These are phyloP conservation scores for Chalciporus chontae DNA, from an alignment of 768 basidiomycete species.

Conservation along the genomic window DNA sequence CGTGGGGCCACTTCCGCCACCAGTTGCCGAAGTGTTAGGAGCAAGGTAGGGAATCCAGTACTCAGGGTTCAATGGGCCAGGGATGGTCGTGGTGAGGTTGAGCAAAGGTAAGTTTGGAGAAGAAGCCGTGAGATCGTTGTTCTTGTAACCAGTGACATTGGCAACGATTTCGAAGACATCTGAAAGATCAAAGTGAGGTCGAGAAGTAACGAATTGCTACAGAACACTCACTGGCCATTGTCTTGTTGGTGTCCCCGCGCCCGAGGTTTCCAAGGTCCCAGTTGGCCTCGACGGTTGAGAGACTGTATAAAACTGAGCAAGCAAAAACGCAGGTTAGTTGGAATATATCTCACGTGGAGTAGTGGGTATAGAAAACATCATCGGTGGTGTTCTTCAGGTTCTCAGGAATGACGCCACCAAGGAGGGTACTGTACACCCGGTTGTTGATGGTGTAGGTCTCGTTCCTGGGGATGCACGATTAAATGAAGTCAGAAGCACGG, in stretches of 20 bases:
- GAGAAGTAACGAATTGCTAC: neutral
- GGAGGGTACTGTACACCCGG: conserved; percentile 41
- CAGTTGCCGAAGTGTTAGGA: conserved; percentile 32
- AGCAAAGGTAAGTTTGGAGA: conserved; percentile 32
- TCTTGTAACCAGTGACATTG: conserved; percentile 41
- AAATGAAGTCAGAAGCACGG: neutral
- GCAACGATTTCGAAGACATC: conserved; percentile 56
- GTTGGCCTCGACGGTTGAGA: conserved; percentile 56
- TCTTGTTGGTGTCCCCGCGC: conserved; percentile 50
- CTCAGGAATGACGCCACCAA: conserved; percentile 43
- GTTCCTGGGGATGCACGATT: conserved; percentile 11
- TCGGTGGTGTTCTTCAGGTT: conserved; percentile 44
- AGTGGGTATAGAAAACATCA: conserved; percentile 55
- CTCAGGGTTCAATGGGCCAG: conserved; percentile 40
- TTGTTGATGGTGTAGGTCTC: conserved; percentile 39
- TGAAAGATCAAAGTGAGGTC: conserved; percentile 1
- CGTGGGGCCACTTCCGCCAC: conserved; percentile 41
- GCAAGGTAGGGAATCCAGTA: conserved; percentile 41
- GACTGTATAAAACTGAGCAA: conserved; percentile 13
- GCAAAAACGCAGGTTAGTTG: neutral
- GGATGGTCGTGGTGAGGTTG: conserved; percentile 36
- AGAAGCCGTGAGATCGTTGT: conserved; percentile 30
- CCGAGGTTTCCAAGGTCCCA: conserved; percentile 59
- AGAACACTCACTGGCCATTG: conserved; percentile 9
- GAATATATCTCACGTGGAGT: conserved; percentile 35